Percentiles rank a stretch among this genome's conserved stretches.
These are phyloP conservation scores for Hemileia vastatrix DNA, from an alignment of 1,284 basidiomycete species.

Conservation along the genomic window DNA sequence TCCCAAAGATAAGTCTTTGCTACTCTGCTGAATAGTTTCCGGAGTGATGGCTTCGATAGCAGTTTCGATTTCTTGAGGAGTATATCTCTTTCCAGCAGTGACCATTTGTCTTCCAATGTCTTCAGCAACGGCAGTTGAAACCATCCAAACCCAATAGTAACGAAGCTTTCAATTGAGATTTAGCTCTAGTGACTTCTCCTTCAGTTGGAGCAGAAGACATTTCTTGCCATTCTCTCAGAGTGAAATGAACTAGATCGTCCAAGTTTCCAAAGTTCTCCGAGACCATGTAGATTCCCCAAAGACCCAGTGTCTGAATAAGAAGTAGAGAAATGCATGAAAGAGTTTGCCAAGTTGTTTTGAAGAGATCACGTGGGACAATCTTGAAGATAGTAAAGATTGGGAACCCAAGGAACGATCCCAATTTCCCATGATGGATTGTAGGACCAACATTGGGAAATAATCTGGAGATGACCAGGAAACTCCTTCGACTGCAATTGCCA, in stretches of 20 bases:
- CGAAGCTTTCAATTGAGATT: conserved; percentile 93
- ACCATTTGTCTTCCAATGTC: conserved; percentile 96
- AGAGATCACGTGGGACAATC: conserved; percentile 82
- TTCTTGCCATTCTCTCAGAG: conserved; percentile 89
- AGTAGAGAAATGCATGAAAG: conserved; percentile 98
- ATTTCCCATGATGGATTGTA: conserved; percentile 97
- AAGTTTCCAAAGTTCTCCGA: conserved; percentile 86
- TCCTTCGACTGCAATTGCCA: conserved; percentile 95
- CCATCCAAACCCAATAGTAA: conserved; percentile 85
- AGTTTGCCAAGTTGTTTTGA: conserved; percentile 94
- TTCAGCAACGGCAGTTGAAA: conserved; percentile 88
- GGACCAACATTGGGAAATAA: conserved; percentile 98
- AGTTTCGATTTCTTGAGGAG: conserved; percentile 85
- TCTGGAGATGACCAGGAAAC: conserved; percentile 96
- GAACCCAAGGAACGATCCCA: conserved; percentile 97
- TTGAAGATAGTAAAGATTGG: conserved; percentile 75
- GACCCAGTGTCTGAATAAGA: conserved; percentile 98
- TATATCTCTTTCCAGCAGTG: conserved; percentile 77
- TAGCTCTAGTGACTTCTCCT: conserved; percentile 88
- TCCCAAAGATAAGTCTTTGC: conserved; percentile 97
- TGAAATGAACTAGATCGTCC: conserved; percentile 89
- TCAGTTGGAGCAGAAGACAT: conserved; percentile 81
- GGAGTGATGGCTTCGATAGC: conserved; percentile 78
- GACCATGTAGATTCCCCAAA: conserved; percentile 92
- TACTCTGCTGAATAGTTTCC: conserved; percentile 81